Percentiles rank a stretch among this genome's conserved stretches.
Conservation (phyloP, 768 basidiomycete species). For the Calocera viscosa region DNA sequence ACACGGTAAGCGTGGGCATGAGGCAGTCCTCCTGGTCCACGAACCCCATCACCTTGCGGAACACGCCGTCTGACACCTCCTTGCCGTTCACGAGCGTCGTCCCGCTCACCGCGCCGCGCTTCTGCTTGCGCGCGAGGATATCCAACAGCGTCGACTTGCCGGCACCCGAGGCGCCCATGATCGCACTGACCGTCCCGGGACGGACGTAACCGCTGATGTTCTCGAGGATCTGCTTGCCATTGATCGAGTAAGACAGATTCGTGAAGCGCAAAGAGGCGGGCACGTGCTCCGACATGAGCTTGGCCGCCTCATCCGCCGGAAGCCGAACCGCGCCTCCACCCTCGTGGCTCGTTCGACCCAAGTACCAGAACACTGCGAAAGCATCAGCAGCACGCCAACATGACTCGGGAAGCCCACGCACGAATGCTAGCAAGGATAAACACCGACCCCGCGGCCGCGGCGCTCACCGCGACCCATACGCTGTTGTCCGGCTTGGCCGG, state of each 20-base stretch:
- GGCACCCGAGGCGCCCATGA: conserved; percentile 94
- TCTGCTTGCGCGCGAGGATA: conserved; percentile 82
- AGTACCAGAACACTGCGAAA: conserved; percentile 71
- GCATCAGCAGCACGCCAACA: neutral
- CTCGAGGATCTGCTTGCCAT: conserved; percentile 57
- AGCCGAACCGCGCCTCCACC: conserved; percentile 63
- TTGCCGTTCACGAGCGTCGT: conserved; percentile 77
- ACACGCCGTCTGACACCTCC: conserved; percentile 56
- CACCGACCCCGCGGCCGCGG: conserved; percentile 60
- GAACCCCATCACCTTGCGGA: conserved; percentile 79
- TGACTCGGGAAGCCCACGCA: conserved; percentile 32
- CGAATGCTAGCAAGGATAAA: conserved; percentile 50
- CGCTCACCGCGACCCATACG: conserved; percentile 70
- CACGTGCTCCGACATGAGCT: conserved; percentile 86
- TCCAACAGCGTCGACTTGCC: conserved; percentile 96
- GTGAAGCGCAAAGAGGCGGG: conserved; percentile 90
- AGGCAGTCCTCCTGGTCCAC: conserved; percentile 98
- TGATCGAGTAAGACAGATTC: conserved; percentile 65
- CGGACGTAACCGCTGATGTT: conserved; percentile 70
- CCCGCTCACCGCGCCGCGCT: conserved; percentile 65
- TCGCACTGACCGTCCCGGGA: conserved; percentile 84
- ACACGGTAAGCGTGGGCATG: conserved; percentile 94
- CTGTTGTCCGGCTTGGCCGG: conserved; percentile 78
- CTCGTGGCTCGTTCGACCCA: conserved; percentile 53
- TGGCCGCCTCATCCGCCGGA: conserved; percentile 67